Evolutionary conservation across 2,329 filamentous ascomycete genomes (phyloP), one percentile per base, ranked within the genome.

Genomic region (Colletotrichum cereale): DNA sequence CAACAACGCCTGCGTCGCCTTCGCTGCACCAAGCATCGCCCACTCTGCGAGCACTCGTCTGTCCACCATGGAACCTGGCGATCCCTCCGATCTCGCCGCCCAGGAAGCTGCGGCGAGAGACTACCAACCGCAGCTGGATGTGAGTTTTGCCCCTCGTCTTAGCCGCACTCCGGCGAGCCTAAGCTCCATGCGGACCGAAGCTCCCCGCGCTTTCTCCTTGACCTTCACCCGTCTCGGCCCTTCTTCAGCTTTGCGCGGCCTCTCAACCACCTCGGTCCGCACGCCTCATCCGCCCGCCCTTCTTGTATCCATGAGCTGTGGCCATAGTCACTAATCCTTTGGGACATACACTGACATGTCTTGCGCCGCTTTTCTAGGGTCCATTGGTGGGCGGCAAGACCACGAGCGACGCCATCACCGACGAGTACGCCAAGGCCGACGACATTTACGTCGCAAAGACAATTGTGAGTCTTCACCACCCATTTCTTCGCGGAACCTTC

Each of bases 341-440:
- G 11, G 24, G 24, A n/a, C 26, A 6, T n/a, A 34, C 31, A 47
- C 56, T 68, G 47, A 64, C 38, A 29, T 42, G 26, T 21, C 14
- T 42, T 77, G 73, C 76, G 73, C 68, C 76, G 82, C 73, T 81
- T 76, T 67, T 67, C 66, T 74, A 98, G 96, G 95, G 94, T 67
- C 93, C 94, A 73, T 86, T 95, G 61, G 92, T 98, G 75, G 93
- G 94, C 77, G 88, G 92, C 73, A 93, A 93, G 82, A 90, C 90
- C 78, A 89, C 93, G 62, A 97, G 92, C 82, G 88, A 90, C 75
- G 89, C 87, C 75, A 94, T 99, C 78, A 91, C 93, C 21, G 87
- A 91, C 74, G 93, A 97, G 80, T 98, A 97, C 84, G 93, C 94
- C 73, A 92, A 93, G 81, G 95, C 94, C 73, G 95, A 98, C 80